Evolutionary conservation across 1,139 yeast species (phyloP).

Genomic region (Candida tropicalis): DNA sequence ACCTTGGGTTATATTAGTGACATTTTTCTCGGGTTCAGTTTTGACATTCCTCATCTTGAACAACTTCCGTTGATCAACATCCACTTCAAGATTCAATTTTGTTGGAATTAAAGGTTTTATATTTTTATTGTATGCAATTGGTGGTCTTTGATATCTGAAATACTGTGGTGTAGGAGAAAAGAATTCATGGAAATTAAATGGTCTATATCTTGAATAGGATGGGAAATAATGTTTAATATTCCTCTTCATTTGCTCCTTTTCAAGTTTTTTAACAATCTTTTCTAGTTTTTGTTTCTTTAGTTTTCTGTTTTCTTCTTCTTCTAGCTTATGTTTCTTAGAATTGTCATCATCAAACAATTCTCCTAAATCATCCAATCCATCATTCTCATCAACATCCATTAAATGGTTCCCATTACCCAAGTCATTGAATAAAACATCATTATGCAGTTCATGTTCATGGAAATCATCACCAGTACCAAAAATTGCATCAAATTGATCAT

Average conservation of each 20-base stretch:
- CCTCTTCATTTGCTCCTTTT: conserved; percentile 33
- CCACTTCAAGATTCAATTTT: conserved; percentile 50
- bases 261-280: conserved; percentile 33
- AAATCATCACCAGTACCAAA: conserved; percentile 41
- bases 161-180: conserved; percentile 65
- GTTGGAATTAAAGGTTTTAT: conserved; percentile 65
- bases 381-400: conserved; percentile 13
- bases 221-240: conserved; percentile 61
- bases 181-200: conserved; percentile 66
- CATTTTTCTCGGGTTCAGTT: conserved; percentile 8
- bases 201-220: conserved; percentile 54
- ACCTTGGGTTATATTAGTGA: conserved; percentile 23
- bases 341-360: conserved; percentile 33
- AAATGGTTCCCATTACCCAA: conserved; percentile 19
- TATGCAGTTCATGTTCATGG: conserved; percentile 11
- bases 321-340: conserved; percentile 22
- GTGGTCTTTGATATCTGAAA: conserved; percentile 55
- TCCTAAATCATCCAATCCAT: conserved; percentile 38
- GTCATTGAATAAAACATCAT: conserved; percentile 19
- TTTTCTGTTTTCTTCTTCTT: conserved; percentile 24
- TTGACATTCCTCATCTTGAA: conserved; percentile 34
- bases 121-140: conserved; percentile 37
- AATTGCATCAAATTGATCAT: conserved; percentile 51
- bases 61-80: conserved; percentile 45
- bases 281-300: conserved; percentile 29